Evolutionary conservation across 495 filamentous ascomycete species (phyloP).

Genomic region (Aspergillus affinis): DNA sequence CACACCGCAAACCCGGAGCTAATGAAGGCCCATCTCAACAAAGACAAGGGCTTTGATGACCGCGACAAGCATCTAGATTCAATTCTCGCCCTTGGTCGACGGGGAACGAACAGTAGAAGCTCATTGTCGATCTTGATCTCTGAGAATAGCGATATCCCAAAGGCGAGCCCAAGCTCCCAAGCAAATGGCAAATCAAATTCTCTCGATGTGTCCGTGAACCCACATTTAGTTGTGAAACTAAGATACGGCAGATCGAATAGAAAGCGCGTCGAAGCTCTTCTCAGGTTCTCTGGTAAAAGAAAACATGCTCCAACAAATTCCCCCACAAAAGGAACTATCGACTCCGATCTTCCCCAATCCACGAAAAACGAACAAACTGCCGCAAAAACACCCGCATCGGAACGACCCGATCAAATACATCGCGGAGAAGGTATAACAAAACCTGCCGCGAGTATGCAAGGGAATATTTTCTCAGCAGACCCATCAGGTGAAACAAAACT

Average conservation of each 20-base stretch:
- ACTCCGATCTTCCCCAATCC: slow-evolving; percentile 21
- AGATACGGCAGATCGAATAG: slow-evolving; percentile 44
- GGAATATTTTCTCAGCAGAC: slow-evolving; percentile 13
- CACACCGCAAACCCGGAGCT: slow-evolving; percentile 11
- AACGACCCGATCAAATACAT: slow-evolving; percentile 12
- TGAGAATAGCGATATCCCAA: not conserved
- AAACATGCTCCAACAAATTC: slow-evolving; percentile 29
- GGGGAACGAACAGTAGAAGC: slow-evolving; percentile 1
- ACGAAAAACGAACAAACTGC: slow-evolving; percentile 16
- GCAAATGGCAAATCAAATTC: not conserved
- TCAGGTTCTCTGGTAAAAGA: slow-evolving; percentile 46
- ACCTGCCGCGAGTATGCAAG: slow-evolving; percentile 17
- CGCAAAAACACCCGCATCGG: slow-evolving; percentile 8
- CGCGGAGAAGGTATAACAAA: slow-evolving; percentile 24
- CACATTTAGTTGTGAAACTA: slow-evolving; percentile 34
- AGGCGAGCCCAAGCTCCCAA: not conserved
- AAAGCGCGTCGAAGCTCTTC: slow-evolving; percentile 42
- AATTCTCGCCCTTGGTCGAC: slow-evolving; percentile 7
- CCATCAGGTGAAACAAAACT: slow-evolving; percentile 24
- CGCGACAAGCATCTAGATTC: slow-evolving; percentile 13
- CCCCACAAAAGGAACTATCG: slow-evolving; percentile 26
- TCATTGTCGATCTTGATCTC: not conserved
- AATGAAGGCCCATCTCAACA: slow-evolving; percentile 15
- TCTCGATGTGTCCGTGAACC: slow-evolving; percentile 7
- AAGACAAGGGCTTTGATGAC: slow-evolving; percentile 13